Base-by-base conservation (phyloP, 1,284 basidiomycete genomes). In the Puccinia polysora region DNA sequence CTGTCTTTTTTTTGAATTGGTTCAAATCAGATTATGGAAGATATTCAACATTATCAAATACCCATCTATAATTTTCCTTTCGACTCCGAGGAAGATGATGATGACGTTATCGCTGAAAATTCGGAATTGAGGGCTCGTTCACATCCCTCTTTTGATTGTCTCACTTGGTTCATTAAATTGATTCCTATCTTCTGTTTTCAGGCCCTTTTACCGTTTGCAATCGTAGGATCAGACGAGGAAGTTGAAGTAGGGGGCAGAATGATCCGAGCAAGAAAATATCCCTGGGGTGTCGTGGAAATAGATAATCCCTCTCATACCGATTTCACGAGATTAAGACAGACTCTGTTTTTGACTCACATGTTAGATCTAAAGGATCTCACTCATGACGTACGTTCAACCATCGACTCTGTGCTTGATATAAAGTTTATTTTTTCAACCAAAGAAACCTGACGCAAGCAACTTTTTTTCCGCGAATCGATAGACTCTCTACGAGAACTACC, bases 221-320 rank as follows among this genome's bases (percentile, higher is more conserved):
- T 99, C 77, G 89, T 99, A 76, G 96, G 96, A 50, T 95, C 93
- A 23, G 93, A 97, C 81, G 94, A 97, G 77, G 93, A 97, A 81
- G 88, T 98, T 74, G 88, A 94, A 78, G 85, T 97, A 76, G 63
- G 63, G 2, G 95, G 94, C 58, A 87, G 96, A 81, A 86, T 87
- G 47, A 87, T 96, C 75, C 88, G 96, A 67, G 95, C 91, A 52
- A 86, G 96, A 77, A 87, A 88, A 82, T 79, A 97, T 97, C 82
- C 96, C 95, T 4, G 98, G 96, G 96, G 96, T 95, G 86, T 97
- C 74, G 96, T 91, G 74, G 94, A 98, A 81, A 93, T 98, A 71
- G 96, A 98, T 84, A 97, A 98, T 82, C 92, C 93, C 28, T 90
- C 91, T 81, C 96, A 99, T 83, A 96, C 91, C 36, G 96, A 99